Evolutionary conservation across 192 early-diverging fungal species (phyloP).

Genomic region (Entomortierella parvispora): DNA sequence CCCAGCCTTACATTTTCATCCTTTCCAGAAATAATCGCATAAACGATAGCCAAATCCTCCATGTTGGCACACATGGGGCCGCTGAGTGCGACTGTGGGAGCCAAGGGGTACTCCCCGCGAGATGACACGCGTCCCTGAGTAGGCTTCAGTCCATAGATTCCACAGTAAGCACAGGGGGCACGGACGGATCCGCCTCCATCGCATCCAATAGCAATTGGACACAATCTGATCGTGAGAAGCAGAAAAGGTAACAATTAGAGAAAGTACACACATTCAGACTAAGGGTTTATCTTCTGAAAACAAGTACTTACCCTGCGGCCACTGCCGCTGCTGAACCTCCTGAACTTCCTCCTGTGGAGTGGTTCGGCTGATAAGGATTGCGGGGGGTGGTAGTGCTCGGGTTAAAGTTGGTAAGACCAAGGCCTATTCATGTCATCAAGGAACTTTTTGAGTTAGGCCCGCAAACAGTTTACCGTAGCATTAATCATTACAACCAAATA

Average conservation of each 20-base stretch:
- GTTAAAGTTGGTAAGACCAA: conserved; percentile 72
- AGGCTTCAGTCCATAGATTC: conserved; percentile 80
- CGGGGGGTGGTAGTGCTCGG: conserved; percentile 65
- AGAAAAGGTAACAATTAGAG: not conserved
- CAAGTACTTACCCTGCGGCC: conserved; percentile 54
- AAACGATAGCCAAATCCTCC: conserved; percentile 73
- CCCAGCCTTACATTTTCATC: conserved; percentile 59
- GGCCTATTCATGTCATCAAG: conserved; percentile 23
- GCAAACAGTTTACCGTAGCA: too few relatives aligned
- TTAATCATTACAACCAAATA: too few relatives aligned
- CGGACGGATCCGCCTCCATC: conserved; percentile 79
- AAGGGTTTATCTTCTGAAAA: not conserved
- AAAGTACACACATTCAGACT: not conserved
- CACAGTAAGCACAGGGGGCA: conserved; percentile 76
- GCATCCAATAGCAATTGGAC: conserved; percentile 76
- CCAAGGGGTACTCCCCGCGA: conserved; percentile 63
- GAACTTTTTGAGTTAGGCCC: too few relatives aligned
- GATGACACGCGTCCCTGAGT: conserved; percentile 72
- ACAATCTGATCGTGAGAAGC: conserved; percentile 34
- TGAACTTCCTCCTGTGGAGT: conserved; percentile 76
- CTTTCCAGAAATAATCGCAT: conserved; percentile 70
- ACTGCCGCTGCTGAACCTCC: conserved; percentile 75
- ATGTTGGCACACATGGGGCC: conserved; percentile 79
- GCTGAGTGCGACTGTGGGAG: conserved; percentile 63
- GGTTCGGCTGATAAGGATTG: conserved; percentile 69